Evolutionary conservation across 2,329 filamentous ascomycete genomes (phyloP).

Genomic region (Raffaelea arxii): DNA sequence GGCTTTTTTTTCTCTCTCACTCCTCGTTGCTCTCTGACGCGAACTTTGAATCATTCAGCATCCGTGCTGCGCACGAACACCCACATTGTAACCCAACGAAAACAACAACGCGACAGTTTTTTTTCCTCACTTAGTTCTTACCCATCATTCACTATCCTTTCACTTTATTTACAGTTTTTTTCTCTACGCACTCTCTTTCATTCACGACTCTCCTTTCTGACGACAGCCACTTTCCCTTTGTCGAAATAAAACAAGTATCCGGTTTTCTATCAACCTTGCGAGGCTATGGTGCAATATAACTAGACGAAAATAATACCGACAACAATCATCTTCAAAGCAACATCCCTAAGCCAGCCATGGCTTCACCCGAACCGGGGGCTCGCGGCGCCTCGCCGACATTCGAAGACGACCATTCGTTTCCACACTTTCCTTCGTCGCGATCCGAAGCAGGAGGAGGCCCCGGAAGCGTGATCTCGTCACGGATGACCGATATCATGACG

Average conservation of each 20-base stretch:
- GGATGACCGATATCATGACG: conserved; percentile 56
- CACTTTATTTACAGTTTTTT: not conserved
- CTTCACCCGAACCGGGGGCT: conserved; percentile 23
- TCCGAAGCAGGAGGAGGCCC: conserved; percentile 30
- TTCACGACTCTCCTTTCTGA: not conserved
- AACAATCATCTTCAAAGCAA: too few species aligned
- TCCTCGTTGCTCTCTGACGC: not conserved
- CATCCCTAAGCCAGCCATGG: too few species aligned
- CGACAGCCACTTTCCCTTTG: not conserved
- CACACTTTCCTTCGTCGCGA: conserved; percentile 30
- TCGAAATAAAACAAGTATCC: too few species aligned
- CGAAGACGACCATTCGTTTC: conserved; percentile 27
- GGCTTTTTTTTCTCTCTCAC: not conserved
- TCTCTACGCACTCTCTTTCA: not conserved
- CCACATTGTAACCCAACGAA: not conserved
- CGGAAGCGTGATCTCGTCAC: conserved; percentile 60
- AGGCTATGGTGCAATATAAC: too few species aligned
- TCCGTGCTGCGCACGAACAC: not conserved
- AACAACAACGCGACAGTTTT: too few species aligned
- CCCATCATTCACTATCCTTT: not conserved
- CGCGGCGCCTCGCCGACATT: conserved; percentile 22
- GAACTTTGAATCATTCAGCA: not conserved
- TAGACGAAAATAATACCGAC: too few species aligned
- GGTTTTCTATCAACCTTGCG: too few species aligned
- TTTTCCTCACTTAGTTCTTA: too few species aligned